Percentiles rank a stretch among this genome's conserved stretches.
phyloP scores from a whole-genome alignment of 1,284 basidiomycete species.

The Thelephora terrestris region DNA sequence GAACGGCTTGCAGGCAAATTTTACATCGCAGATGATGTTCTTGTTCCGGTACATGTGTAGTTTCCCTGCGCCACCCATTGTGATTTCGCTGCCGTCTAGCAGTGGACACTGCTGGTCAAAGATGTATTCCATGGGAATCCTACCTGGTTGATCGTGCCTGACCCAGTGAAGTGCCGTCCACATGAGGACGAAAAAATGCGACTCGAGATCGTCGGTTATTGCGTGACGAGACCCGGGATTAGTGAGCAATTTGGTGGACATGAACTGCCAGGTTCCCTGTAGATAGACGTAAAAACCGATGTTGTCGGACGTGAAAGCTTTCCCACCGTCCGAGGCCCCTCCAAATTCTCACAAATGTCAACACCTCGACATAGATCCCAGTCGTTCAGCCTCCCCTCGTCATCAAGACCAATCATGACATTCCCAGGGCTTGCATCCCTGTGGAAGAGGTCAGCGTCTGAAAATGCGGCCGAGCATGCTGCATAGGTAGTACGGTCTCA shows the following conservation, averaged over 20 bases:
- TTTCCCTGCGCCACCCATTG: background rate
- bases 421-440: no score
- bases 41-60: background rate
- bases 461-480: no score
- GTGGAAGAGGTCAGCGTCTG: no score
- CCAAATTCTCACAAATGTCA: background rate
- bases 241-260: conserved; percentile 3
- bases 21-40: background rate
- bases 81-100: background rate
- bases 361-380: conserved; percentile 6
- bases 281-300: background rate
- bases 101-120: background rate
- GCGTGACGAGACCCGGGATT: conserved; percentile 4
- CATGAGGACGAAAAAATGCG: conserved; percentile 7
- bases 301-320: background rate
- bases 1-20: background rate
- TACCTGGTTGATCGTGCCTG: background rate
- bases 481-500: no score
- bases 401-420: no score
- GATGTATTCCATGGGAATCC: background rate
- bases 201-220: conserved; percentile 10
- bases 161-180: conserved; percentile 5
- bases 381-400: conserved; percentile 8
- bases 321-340: background rate
- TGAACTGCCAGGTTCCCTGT: no score